Evolutionary conservation across 2,329 filamentous ascomycete species (phyloP), one percentile per base, ranked within the genome.

Genomic region (Orbilia blumenaviensis): DNA sequence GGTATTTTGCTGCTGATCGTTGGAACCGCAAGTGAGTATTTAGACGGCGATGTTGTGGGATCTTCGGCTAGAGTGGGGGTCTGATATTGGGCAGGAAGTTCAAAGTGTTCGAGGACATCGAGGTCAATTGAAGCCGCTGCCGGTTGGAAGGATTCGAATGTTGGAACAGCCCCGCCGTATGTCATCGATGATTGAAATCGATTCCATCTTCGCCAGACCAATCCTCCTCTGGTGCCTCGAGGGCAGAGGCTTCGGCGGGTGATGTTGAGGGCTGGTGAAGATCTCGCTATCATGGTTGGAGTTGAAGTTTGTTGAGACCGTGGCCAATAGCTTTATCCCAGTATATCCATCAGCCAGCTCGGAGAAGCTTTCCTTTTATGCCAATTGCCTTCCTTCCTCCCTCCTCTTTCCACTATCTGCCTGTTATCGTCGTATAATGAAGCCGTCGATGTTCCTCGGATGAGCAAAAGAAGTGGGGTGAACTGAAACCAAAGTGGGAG

Each of bases 141-240:
- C 44, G 56, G 46, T 41, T 66, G 56, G 42, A 69, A 69, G 7
- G 64, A 69, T 18, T 69, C 60, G 50, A 76, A 69, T 18, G 16
- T 58, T 23, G 62, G 72, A 21, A 44, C n/a, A 9, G 63, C 62
- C 3, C 64, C 72, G 6, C n/a, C 10, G 21, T 76, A 76, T 7
- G 72, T 41, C 58, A 69, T 76, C 46, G 72, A 56, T 4, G 72
- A 69, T 54, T 76, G 72, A 25, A 76, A 66, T 16, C 72, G 72
- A n/a, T 23, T 68, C 72, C 72, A 69, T 76, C 72, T 48, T 50
- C 72, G 64, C 64, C 72, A 69, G 16, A 76, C 48, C 8, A 69
- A 41, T 7, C 72, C 64, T 52, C 72, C 64, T 44, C 58, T 56
- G 41, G 72, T 76, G 14, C 72, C 72, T 44, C 64, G 44, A 8